phyloP scores from a whole-genome alignment of 306 rosid genomes.

The Cicer cuneatum region DNA sequence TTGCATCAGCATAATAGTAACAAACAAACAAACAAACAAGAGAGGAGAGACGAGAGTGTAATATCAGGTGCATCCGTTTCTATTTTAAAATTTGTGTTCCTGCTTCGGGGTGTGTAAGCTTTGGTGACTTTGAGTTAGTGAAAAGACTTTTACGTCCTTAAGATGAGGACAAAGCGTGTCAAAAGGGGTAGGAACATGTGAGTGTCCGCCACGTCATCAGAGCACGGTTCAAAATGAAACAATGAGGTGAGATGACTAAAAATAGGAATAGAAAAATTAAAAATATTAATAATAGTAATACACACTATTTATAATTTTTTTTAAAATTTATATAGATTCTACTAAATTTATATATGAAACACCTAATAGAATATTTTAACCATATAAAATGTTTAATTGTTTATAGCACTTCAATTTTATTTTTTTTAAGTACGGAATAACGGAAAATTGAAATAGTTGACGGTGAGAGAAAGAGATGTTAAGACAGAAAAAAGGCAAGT shows the following conservation, averaged over 20 bases:
- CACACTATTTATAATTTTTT: no score
- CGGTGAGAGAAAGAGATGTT: slow-evolving; percentile 23
- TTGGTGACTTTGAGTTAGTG: background rate
- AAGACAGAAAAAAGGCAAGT: slow-evolving; percentile 38
- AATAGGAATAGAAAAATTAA: no score
- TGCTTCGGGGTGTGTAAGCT: background rate
- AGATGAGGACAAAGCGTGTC: background rate
- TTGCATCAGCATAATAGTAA: slow-evolving; percentile 47
- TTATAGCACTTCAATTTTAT: no score
- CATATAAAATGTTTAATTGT: no score
- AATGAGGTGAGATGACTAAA: background rate
- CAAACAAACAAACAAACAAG: slow-evolving; percentile 43
- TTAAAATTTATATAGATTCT: no score
- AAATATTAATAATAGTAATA: no score
- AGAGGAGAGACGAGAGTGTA: slow-evolving; percentile 37
- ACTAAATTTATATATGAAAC: no score
- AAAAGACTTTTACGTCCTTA: background rate
- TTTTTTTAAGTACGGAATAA: background rate
- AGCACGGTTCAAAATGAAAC: slow-evolving; percentile 42
- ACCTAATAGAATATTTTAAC: no score
- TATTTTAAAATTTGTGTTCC: background rate
- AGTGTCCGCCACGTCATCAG: slow-evolving; percentile 50
- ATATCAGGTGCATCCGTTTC: slow-evolving; percentile 40
- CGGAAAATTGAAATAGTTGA: slow-evolving; percentile 31
- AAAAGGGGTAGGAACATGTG: background rate